phyloP scores from a whole-genome alignment of 2,329 filamentous ascomycete genomes.

The Trichoderma hamatum region DNA sequence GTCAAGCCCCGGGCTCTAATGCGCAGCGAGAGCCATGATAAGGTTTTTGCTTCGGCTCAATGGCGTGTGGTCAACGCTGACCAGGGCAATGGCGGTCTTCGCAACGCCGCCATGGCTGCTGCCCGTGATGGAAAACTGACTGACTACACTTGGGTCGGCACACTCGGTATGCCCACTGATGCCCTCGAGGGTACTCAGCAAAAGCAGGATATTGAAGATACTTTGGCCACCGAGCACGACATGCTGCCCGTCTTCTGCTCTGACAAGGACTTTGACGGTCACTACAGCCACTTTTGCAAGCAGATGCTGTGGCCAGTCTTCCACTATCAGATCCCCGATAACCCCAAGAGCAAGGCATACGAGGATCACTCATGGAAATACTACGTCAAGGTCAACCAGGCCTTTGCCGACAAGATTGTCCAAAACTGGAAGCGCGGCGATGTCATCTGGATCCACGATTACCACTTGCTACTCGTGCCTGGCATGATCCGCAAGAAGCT shows the following conservation, averaged over 20 bases:
- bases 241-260: constrained; percentile 83
- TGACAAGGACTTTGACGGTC: constrained; percentile 91
- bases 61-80: constrained; percentile 86
- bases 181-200: constrained; percentile 72
- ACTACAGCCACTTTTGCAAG: constrained; percentile 96
- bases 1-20: constrained; percentile 55
- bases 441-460: constrained; percentile 93
- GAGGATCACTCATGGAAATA: constrained; percentile 96
- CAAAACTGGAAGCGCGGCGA: constrained; percentile 93
- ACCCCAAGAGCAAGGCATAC: constrained; percentile 97
- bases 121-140: constrained; percentile 67
- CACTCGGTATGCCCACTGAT: constrained; percentile 92
- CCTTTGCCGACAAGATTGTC: constrained; percentile 87
- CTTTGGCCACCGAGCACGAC: constrained; percentile 77
- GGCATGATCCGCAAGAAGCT: constrained; percentile 86
- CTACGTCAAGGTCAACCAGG: constrained; percentile 90
- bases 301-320: constrained; percentile 97
- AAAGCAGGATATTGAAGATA: constrained; percentile 81
- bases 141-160: constrained; percentile 89
- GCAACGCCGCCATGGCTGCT: constrained; percentile 83
- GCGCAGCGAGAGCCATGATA: constrained; percentile 66
- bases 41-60: constrained; percentile 73
- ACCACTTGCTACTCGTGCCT: constrained; percentile 87
- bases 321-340: constrained; percentile 97
- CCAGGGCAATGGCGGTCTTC: constrained; percentile 89